Evolutionary conservation across 148 eudicot species (phyloP).

Genomic region (Vaccinium darrowii): DNA sequence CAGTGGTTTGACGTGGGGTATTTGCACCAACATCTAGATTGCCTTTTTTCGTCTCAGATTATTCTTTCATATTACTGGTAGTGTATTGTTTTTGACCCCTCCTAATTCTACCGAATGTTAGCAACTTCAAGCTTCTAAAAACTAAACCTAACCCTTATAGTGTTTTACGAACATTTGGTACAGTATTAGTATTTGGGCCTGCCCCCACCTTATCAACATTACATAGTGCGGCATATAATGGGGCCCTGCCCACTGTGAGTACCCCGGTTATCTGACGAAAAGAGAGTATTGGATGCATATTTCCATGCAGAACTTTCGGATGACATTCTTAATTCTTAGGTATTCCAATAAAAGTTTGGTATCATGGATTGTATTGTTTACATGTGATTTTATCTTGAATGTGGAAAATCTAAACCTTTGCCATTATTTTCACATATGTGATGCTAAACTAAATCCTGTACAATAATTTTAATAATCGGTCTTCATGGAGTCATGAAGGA

Average conservation of each 20-base stretch:
- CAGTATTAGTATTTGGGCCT: neutral
- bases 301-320: neutral
- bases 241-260: neutral
- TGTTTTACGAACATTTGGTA: neutral
- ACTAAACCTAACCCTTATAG: neutral
- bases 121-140: neutral
- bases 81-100: neutral
- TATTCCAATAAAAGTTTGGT: neutral
- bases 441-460: neutral
- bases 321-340: neutral
- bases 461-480: too few relatives aligned
- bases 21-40: too few relatives aligned
- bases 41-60: neutral
- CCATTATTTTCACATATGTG: neutral
- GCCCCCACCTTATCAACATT: neutral
- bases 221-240: neutral
- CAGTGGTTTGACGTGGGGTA: neutral
- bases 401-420: neutral
- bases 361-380: neutral
- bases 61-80: neutral
- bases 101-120: neutral
- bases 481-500: neutral
- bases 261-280: neutral
- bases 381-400: conserved; percentile 4
- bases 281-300: neutral